These are phyloP conservation scores for Arthrobotrys entomopaga DNA, from an alignment of 2,329 filamentous ascomycete species.

Conservation along the genomic window DNA sequence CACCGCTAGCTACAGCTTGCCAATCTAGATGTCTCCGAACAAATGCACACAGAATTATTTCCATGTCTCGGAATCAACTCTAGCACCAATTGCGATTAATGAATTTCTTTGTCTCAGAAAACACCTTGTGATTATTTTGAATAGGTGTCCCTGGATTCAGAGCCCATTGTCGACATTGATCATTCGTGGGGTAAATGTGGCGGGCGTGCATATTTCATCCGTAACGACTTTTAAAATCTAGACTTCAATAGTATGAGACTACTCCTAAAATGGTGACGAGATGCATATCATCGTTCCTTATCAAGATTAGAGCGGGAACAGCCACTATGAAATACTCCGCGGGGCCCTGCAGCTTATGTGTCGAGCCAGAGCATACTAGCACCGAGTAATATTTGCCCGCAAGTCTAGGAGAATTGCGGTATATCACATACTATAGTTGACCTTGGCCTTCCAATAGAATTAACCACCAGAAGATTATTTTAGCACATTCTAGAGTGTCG, in stretches of 20 bases:
- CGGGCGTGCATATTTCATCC: conserved; percentile 6
- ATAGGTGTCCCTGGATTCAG: not conserved
- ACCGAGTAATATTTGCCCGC: not conserved
- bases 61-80: not conserved
- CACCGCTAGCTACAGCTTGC: not conserved
- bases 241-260: not conserved
- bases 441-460: no score
- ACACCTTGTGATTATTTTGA: not conserved
- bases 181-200: not conserved
- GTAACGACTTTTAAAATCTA: conserved; percentile 1
- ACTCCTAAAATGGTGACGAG: not conserved
- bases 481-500: no score
- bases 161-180: not conserved
- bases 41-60: not conserved
- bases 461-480: no score
- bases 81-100: not conserved
- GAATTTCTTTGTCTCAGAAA: not conserved
- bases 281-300: not conserved
- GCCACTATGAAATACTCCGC: not conserved
- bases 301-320: not conserved
- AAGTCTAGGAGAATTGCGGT: no score
- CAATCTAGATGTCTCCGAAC: conserved; percentile 10
- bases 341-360: conserved; percentile 1
- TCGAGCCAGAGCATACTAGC: not conserved
- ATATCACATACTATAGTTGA: no score